These are phyloP conservation scores for Penicillium robsamsonii DNA, from an alignment of 495 filamentous ascomycete genomes.

Conservation along the genomic window DNA sequence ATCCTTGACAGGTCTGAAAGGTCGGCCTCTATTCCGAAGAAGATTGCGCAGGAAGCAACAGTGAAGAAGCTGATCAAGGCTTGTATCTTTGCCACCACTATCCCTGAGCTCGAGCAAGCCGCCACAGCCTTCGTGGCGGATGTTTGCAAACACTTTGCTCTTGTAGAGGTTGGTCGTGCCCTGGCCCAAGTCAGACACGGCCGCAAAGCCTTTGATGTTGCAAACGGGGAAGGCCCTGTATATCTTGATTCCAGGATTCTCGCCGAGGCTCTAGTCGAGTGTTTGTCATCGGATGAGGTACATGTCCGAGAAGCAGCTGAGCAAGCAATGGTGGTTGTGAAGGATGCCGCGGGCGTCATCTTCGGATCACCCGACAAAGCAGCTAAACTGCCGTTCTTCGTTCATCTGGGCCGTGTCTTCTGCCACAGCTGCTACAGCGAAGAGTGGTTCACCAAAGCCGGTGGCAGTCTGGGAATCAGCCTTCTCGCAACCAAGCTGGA, in stretches of 20 bases:
- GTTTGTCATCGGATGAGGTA: constrained; percentile 74
- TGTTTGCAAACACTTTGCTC: constrained; percentile 81
- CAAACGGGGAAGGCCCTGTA: constrained; percentile 80
- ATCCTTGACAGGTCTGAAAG: constrained; percentile 66
- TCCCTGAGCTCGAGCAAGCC: constrained; percentile 72
- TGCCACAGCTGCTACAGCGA: constrained; percentile 94
- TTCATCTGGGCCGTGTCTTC: constrained; percentile 73
- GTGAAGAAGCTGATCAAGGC: constrained; percentile 87
- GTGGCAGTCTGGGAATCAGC: constrained; percentile 85
- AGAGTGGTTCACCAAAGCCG: constrained; percentile 96
- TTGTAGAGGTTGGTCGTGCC: constrained; percentile 84
- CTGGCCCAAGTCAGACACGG: constrained; percentile 72
- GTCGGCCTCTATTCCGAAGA: constrained; percentile 80
- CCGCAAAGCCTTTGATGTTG: constrained; percentile 73
- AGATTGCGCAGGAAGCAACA: constrained; percentile 72
- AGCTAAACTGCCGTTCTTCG: constrained; percentile 75
- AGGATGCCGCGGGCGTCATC: constrained; percentile 73
- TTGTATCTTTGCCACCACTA: constrained; percentile 77
- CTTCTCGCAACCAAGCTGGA: constrained; percentile 75
- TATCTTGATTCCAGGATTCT: constrained; percentile 81
- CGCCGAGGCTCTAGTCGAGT: constrained; percentile 84
- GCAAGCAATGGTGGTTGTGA: constrained; percentile 68
- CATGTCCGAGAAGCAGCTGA: constrained; percentile 84
- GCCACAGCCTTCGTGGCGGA: constrained; percentile 72
- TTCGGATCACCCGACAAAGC: constrained; percentile 73